These are phyloP conservation scores for Prunella vulgaris DNA, from an alignment of 257 asterid species.

Conservation along the genomic window DNA sequence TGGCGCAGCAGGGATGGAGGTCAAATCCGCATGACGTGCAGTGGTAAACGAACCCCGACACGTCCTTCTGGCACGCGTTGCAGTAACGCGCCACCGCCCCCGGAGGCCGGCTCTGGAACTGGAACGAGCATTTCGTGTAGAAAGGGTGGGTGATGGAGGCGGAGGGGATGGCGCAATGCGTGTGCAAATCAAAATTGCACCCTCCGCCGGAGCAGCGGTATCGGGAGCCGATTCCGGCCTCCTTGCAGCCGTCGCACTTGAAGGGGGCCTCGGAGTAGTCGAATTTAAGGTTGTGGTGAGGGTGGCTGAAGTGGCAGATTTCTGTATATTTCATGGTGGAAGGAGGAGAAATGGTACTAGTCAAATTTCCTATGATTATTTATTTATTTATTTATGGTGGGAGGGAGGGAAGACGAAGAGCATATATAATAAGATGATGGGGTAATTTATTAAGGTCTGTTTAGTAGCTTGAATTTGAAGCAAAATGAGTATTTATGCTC, in stretches of 20 bases:
- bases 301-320: conserved; percentile 80
- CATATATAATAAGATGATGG: background rate
- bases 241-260: conserved; percentile 97
- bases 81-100: conserved; percentile 73
- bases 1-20: conserved; percentile 95
- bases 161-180: conserved; percentile 74
- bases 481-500: conserved; percentile 53
- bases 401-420: too few species aligned
- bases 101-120: conserved; percentile 67
- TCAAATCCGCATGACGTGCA: conserved; percentile 84
- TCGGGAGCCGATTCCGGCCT: conserved; percentile 80
- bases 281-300: conserved; percentile 61
- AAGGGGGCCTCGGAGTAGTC: conserved; percentile 75
- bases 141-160: conserved; percentile 71
- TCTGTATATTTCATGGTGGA: conserved; percentile 63
- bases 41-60: conserved; percentile 84
- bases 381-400: background rate
- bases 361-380: background rate
- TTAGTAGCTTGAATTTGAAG: conserved; percentile 58
- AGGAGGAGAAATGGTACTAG: background rate
- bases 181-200: conserved; percentile 83
- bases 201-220: conserved; percentile 48
- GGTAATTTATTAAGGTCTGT: conserved; percentile 32
- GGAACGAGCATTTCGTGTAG: conserved; percentile 76
- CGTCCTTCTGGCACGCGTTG: conserved; percentile 89